Base-by-base conservation (phyloP, 768 basidiomycete species). In the Pilatotrama ljubarskyi region DNA sequence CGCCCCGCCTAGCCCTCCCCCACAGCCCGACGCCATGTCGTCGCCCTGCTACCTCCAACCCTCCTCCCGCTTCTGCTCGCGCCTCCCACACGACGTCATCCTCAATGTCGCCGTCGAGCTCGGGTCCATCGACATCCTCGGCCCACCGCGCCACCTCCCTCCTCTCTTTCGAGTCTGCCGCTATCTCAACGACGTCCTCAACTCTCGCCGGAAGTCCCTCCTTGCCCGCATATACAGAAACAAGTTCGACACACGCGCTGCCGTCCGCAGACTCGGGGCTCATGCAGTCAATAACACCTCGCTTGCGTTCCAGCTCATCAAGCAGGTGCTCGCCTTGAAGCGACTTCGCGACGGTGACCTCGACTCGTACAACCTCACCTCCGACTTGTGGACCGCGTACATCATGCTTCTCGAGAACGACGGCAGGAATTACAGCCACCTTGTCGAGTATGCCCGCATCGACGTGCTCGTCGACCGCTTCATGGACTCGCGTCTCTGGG, bases 401-500 rank as follows among this genome's bases (percentile, higher is more conserved):
- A 65, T 86, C 42, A 81, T 90, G 77, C 69, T 86, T 70, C 72
- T 82, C 3, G 88, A 90, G 62, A 84, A 87, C 72, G 87, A 90
- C 70, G 86, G 86, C 35, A 80, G 79, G 68, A 90, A 90, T 68
- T 76, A 77, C 36, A 72, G 65, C 3, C 85, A 85, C 71, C 81
- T 90, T 48, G 62, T 64, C 26, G 75, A 80, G 56, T 74, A 72
- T 22, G 86, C 83, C 0, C 78, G 80, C 3, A 74, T 85, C 3
- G 76, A 77, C 37, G 61, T 60, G 5, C 84, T 81, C 42, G 75
- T 83, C 9, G 77, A 81, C 47, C 18, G 55, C 1, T 83, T 78
- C 56, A 69, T 85, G 36, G 76, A 76, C 32, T 67, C 66, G n/a
- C 77, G 78, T 7, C 74, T 87, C 25, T 81, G 82, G 75, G 75